These are phyloP conservation scores for Begonia masoniana DNA, from an alignment of 306 rosid species.

Conservation along the genomic window DNA sequence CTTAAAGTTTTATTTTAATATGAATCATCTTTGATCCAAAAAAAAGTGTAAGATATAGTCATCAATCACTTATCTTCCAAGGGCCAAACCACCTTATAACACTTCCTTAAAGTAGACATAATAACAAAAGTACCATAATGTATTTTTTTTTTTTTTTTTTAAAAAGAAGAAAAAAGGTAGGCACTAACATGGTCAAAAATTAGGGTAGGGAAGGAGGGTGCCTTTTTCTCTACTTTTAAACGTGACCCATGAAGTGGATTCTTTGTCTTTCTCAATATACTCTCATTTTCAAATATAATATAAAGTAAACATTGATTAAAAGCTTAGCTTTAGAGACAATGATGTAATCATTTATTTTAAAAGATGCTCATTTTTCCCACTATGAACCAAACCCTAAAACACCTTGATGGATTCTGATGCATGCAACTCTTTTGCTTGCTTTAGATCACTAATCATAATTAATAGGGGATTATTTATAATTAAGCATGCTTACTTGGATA, in stretches of 20 bases:
- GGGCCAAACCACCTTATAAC: too few species aligned
- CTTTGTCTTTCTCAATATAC: not conserved
- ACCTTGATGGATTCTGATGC: slow-evolving; percentile 2
- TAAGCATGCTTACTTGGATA: not conserved
- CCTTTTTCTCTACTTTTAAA: not conserved
- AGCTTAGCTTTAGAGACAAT: too few species aligned
- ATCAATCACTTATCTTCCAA: too few species aligned
- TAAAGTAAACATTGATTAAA: too few species aligned
- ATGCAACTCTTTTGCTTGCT: not conserved
- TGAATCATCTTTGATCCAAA: too few species aligned
- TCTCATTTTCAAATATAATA: not conserved
- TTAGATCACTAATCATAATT: not conserved
- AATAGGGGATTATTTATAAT: not conserved
- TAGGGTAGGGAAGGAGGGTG: not conserved
- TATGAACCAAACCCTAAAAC: not conserved
- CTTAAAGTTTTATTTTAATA: too few species aligned
- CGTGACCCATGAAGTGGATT: not conserved
- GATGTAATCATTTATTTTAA: not conserved
- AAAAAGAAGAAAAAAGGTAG: not conserved
- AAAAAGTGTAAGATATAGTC: too few species aligned
- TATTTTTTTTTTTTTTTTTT: not conserved
- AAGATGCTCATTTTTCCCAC: not conserved
- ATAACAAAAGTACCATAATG: not conserved
- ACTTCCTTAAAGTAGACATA: too few species aligned
- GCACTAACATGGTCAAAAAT: not conserved